These are phyloP conservation scores for Penicillium odoratum DNA, from an alignment of 495 filamentous ascomycete species.

Conservation along the genomic window DNA sequence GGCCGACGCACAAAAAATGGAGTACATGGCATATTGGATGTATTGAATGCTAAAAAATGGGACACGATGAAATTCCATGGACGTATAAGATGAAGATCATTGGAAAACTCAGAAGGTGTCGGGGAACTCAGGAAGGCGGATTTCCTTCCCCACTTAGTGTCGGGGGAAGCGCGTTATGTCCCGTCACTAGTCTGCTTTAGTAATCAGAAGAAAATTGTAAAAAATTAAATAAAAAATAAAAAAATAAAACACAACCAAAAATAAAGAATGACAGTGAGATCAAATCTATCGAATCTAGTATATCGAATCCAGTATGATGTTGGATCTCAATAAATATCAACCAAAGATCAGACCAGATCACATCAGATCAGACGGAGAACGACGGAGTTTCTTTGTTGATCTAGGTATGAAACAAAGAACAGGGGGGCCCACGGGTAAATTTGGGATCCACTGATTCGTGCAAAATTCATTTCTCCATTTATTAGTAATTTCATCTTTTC, in stretches of 20 bases:
- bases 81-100: slow-evolving; percentile 8
- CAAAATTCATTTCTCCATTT: slow-evolving; percentile 6
- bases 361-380: not conserved
- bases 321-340: too few relatives aligned
- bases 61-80: not conserved
- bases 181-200: not conserved
- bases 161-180: slow-evolving; percentile 12
- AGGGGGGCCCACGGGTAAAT: slow-evolving; percentile 6
- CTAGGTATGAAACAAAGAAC: not conserved
- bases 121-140: slow-evolving; percentile 15
- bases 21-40: slow-evolving; percentile 6
- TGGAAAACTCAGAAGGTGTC: slow-evolving; percentile 1
- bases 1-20: slow-evolving; percentile 15
- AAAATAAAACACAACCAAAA: not conserved
- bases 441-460: slow-evolving; percentile 9
- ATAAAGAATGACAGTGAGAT: not conserved
- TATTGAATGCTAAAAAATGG: slow-evolving; percentile 2
- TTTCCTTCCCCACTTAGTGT: slow-evolving; percentile 12
- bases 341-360: too few relatives aligned
- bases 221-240: too few relatives aligned
- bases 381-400: not conserved
- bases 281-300: not conserved
- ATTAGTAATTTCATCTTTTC: not conserved
- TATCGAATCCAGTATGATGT: not conserved
- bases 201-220: too few relatives aligned